A percentile compares a stretch with the other conserved stretches of the same genome.
Conservation (phyloP, 202 grass and related monocot species). For the Panicum hallii region DNA sequence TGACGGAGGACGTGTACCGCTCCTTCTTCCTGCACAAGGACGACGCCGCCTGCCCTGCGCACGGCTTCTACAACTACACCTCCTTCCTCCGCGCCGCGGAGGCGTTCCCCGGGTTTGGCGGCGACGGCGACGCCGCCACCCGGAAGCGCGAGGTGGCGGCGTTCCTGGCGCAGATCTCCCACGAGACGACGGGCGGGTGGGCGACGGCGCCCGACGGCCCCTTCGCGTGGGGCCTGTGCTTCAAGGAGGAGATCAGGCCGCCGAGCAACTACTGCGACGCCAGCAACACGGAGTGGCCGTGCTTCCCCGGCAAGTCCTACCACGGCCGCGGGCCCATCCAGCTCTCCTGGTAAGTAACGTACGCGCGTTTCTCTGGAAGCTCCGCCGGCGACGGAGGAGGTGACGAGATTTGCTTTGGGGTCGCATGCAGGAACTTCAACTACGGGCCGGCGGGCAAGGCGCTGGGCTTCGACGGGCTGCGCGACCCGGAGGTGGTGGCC, state of each 20-base stretch:
- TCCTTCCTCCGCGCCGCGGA: constrained; percentile 61
- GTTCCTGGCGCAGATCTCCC: constrained; percentile 70
- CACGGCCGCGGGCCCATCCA: constrained; percentile 88
- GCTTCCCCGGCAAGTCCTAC: constrained; percentile 63
- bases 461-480: constrained; percentile 67
- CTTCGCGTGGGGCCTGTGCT: constrained; percentile 76
- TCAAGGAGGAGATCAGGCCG: constrained; percentile 77
- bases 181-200: constrained; percentile 79
- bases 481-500: constrained; percentile 52
- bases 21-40: constrained; percentile 74
- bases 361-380: too few species aligned
- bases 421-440: constrained; percentile 71
- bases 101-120: constrained; percentile 55
- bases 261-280: constrained; percentile 67
- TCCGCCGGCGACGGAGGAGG: too few species aligned
- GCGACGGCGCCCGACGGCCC: constrained; percentile 70
- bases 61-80: constrained; percentile 72
- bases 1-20: constrained; percentile 49
- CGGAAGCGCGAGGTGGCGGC: constrained; percentile 60
- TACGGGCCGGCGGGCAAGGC: constrained; percentile 74
- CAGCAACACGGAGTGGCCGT: constrained; percentile 50
- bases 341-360: constrained; percentile 60
- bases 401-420: too few species aligned
- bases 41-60: constrained; percentile 65
- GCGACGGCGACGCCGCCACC: neutral